Evolutionary conservation across 139 green algal species (phyloP).

Genomic region (Chlorella sp.): DNA sequence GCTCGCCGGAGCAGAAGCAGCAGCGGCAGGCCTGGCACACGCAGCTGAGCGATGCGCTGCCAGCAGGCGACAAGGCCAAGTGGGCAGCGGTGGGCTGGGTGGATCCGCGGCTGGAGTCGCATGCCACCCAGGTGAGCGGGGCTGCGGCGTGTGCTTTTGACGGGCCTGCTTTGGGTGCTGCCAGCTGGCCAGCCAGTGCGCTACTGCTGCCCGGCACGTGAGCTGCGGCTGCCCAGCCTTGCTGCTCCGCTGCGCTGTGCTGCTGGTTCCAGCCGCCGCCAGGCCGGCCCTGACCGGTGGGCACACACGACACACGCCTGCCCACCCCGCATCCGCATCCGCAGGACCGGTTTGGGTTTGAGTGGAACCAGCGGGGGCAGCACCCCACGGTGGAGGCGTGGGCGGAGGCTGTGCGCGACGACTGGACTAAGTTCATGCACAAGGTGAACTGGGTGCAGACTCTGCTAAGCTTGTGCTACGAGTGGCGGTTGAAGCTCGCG

Average conservation of each 20-base stretch:
- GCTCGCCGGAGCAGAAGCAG: conserved; percentile 4
- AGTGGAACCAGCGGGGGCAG: conserved; percentile 20
- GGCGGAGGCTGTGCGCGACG: conserved; percentile 27
- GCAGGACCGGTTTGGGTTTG: conserved; percentile 24
- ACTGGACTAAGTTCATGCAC: conserved; percentile 34
- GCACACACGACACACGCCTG: no score
- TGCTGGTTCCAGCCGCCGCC: no score
- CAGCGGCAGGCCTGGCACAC: conserved; percentile 5
- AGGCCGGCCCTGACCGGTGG: no score
- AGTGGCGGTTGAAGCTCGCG: no score
- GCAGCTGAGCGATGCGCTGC: background rate
- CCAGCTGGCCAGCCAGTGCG: background rate
- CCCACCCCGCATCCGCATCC: background rate
- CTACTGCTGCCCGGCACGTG: background rate
- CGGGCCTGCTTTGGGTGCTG: background rate
- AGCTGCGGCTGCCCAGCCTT: background rate
- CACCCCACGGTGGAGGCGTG: conserved; percentile 21
- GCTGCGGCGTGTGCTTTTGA: background rate
- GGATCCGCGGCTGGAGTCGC: conserved; percentile 22
- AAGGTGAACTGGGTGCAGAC: no score
- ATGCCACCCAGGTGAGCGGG: conserved; percentile 5
- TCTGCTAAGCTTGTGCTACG: no score
- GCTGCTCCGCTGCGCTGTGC: background rate
- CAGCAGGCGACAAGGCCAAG: background rate
- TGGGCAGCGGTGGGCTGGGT: conserved; percentile 21